Evolutionary conservation across 208 protist species (phyloP).

Genomic region (Leishmania tropica): DNA sequence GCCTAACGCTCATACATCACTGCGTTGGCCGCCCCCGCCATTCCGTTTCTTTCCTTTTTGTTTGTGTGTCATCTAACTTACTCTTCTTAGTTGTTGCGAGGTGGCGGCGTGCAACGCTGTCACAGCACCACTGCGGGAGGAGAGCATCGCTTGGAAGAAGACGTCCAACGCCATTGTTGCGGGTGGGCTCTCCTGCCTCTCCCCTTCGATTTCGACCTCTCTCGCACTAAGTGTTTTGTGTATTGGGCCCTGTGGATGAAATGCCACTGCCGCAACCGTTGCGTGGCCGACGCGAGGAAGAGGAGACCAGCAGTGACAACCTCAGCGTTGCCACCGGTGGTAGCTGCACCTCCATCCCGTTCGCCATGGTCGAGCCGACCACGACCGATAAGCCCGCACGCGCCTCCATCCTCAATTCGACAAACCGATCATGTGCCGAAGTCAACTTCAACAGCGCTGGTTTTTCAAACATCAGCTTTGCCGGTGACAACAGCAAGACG

Average conservation of each 20-base stretch:
- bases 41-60: not conserved
- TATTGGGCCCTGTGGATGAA: not conserved
- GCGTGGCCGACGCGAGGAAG: not conserved
- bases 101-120: not conserved
- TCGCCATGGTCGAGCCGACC: constrained; percentile 11
- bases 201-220: not conserved
- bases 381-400: constrained; percentile 4
- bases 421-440: constrained; percentile 8
- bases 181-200: not conserved
- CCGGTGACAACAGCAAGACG: constrained; percentile 1
- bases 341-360: not conserved
- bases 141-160: not conserved
- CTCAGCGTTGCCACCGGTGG: not conserved
- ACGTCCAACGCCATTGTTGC: not conserved
- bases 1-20: not conserved
- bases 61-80: not conserved
- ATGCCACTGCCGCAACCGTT: not conserved
- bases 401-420: constrained; percentile 1
- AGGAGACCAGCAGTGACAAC: not conserved
- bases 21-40: not conserved
- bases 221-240: not conserved
- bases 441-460: constrained; percentile 11
- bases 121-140: not conserved
- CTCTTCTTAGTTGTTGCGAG: not conserved
- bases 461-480: constrained; percentile 14